phyloP scores from a whole-genome alignment of 2,329 filamentous ascomycete genomes.

The Rutstroemia sp. region DNA sequence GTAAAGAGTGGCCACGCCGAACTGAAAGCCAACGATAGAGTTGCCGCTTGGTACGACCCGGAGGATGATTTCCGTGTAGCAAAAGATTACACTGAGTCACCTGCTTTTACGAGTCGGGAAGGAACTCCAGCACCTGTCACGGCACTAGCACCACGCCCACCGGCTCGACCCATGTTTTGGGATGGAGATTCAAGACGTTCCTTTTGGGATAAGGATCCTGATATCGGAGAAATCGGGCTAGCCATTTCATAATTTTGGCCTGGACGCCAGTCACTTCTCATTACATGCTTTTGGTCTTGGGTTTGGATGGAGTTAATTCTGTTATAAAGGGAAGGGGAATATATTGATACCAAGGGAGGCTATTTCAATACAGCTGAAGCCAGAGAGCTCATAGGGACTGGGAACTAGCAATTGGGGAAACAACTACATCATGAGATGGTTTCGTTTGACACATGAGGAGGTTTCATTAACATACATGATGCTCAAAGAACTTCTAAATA shows the following conservation, averaged over 20 bases:
- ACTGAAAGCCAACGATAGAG: constrained; percentile 14
- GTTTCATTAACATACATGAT: background rate
- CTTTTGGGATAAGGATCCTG: constrained; percentile 2
- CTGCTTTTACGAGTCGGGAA: constrained; percentile 4
- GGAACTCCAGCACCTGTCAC: background rate
- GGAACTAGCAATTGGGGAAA: background rate
- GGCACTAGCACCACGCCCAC: constrained; percentile 2
- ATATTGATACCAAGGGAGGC: constrained; percentile 10
- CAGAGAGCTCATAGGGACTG: background rate
- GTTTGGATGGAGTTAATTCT: constrained; percentile 2
- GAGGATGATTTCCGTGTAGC: constrained; percentile 16
- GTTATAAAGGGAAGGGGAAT: background rate
- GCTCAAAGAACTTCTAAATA: too few species aligned
- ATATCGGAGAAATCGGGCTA: constrained; percentile 7
- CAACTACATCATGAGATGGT: background rate
- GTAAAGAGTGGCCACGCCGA: constrained; percentile 15
- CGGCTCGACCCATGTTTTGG: background rate
- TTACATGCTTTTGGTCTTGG: background rate
- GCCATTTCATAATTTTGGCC: constrained; percentile 8
- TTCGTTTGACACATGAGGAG: background rate
- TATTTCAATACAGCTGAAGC: background rate
- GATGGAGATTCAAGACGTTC: background rate
- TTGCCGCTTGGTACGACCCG: constrained; percentile 23
- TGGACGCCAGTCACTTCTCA: constrained; percentile 1
- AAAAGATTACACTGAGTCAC: constrained; percentile 17